Evolutionary conservation across 2,329 filamentous ascomycete genomes (phyloP).

Genomic region (Fusarium illudens): DNA sequence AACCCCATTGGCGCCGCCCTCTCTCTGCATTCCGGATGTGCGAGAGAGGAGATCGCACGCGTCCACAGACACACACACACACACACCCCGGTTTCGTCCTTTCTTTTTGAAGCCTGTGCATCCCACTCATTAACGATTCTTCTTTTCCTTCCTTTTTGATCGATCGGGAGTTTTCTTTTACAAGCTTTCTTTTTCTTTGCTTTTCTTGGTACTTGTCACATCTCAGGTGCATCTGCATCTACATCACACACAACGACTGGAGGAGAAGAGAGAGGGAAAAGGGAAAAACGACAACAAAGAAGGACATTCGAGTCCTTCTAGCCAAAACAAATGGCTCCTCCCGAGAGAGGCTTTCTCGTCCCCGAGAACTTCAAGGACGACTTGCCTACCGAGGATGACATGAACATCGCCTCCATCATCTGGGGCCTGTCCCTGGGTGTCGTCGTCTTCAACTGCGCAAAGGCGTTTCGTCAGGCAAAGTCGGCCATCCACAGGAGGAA

Average conservation of each 20-base stretch:
- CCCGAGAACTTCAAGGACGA: conserved; percentile 26
- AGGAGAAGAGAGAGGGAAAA: background rate
- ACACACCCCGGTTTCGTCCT: background rate
- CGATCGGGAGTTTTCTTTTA: background rate
- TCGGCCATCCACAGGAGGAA: conserved; percentile 26
- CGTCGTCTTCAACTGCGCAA: conserved; percentile 34
- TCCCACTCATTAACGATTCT: background rate
- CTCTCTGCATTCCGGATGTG: conserved; percentile 3
- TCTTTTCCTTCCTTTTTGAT: background rate
- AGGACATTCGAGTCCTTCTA: background rate
- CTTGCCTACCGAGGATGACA: conserved; percentile 19
- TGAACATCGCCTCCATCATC: conserved; percentile 37
- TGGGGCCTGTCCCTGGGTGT: conserved; percentile 38
- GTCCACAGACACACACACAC: background rate
- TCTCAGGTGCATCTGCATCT: conserved; percentile 2
- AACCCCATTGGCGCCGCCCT: conserved; percentile 2
- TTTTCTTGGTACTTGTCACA: background rate
- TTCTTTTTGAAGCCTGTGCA: conserved; percentile 11
- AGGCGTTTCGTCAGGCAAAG: conserved; percentile 32
- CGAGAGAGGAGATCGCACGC: background rate
- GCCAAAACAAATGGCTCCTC: conserved; percentile 1
- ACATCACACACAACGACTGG: background rate
- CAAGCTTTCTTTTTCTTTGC: background rate
- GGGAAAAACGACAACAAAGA: background rate
- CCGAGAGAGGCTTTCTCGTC: conserved; percentile 34